phyloP scores from a whole-genome alignment of 2,329 filamentous ascomycete genomes.

The Fusarium floridanum region DNA sequence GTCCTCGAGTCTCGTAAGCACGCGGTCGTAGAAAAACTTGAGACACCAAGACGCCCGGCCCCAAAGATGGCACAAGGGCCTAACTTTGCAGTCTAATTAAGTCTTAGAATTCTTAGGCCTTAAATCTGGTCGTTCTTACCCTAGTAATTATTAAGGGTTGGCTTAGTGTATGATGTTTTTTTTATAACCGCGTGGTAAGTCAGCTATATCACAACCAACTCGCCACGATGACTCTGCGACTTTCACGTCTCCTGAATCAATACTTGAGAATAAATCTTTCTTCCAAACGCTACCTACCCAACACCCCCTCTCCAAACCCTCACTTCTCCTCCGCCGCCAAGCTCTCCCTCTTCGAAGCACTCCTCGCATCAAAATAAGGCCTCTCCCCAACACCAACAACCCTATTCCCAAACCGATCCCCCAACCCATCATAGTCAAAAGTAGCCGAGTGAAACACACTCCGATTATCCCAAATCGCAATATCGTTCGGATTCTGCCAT shows the following conservation, averaged over 20 bases:
- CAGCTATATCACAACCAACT: background rate
- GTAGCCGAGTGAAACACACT: slow-evolving; percentile 69
- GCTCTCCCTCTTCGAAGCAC: slow-evolving; percentile 13
- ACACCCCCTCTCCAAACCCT: background rate
- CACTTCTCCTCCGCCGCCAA: background rate
- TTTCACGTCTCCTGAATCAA: background rate
- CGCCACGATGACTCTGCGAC: too few species aligned
- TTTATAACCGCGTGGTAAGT: too few species aligned
- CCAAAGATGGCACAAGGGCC: too few species aligned
- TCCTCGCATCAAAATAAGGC: slow-evolving; percentile 61
- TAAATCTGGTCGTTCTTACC: too few species aligned
- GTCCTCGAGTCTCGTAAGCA: too few species aligned
- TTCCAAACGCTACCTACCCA: background rate
- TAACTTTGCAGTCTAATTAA: too few species aligned
- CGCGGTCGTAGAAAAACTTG: too few species aligned
- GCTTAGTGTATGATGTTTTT: too few species aligned
- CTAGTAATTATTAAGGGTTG: too few species aligned
- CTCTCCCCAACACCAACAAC: slow-evolving; percentile 66
- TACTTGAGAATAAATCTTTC: background rate
- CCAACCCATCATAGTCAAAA: slow-evolving; percentile 62
- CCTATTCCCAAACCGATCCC: slow-evolving; percentile 62
- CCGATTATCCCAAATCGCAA: slow-evolving; percentile 70
- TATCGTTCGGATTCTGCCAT: slow-evolving; percentile 61
- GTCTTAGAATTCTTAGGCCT: too few species aligned
- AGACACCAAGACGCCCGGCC: too few species aligned